Evolutionary conservation across 192 early-diverging fungal species (phyloP), one percentile per base, ranked within the genome.

Genomic region (Rhizophagus sp.): DNA sequence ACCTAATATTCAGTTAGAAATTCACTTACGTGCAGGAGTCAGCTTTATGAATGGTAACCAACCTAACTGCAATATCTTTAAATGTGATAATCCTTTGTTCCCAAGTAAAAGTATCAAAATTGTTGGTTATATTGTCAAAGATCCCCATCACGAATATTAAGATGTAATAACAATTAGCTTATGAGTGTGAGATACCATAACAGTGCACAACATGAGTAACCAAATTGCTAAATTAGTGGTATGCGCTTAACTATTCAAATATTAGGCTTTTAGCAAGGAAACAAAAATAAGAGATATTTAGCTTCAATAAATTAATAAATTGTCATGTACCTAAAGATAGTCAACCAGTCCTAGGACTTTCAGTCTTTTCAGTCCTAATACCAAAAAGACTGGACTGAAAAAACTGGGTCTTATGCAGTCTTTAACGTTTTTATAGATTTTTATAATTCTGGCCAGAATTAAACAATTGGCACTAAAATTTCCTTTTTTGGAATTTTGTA

Each of bases 31-130:
- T 73, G 44, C 22, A 73, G 12, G 11, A 73, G 33, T 8, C 71
- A 19, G 71, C 71, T 73, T 73, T 47, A 47, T 73, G 71, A 50
- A 73, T 73, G 24, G 15, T 73, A 17, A 47, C 33, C 4, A 73
- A 47, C 12, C 71, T 44, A 39, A 4, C 13, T 36, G 71, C 71
- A 47, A 73, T 73, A 22, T 73, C 71, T 73, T 24, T 47, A 39
- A 73, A 44, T 1, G 33, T 44, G 33, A 44, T 47, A 4, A 73
- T 73, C 25, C 24, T 36, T 73, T 73, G 25, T 24, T 47, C 17
- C 47, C 34, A 44, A n/a, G 36, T 36, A 44, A 73, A 73, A 39
- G 2, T 24, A 47, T 47, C 36, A 73, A 73, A 73, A 25, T 73
- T 73, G 4, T 50, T n/a, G 41, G 25, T 30, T 30, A n/a, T 47